Evolutionary conservation across 2,329 filamentous ascomycete species (phyloP), one percentile per base, ranked within the genome.

Genomic region (Monilinia fructicola): DNA sequence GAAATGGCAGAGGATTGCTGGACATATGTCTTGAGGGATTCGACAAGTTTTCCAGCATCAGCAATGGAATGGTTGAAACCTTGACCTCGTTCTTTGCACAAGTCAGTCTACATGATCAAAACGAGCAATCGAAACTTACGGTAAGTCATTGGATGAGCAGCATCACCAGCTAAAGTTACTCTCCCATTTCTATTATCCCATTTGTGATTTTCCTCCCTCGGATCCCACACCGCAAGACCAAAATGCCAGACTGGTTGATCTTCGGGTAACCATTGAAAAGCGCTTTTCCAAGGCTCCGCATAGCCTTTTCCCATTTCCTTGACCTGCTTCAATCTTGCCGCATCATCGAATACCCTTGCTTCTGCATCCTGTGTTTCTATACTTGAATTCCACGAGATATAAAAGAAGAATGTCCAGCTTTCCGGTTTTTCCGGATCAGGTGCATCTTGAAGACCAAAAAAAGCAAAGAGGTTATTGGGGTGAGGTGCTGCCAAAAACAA

Each of bases 61-160:
- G 77, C 77, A 12, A 83, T 74, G 3, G 78, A 78, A 67, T 82
- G 81, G 68, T 83, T 83, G n/a, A 83, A 75, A 0, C 80, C 81
- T 71, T 83, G 81, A 0, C 81, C 81, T 28, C 81, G 77, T 70
- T 83, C 84, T 87, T 68, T 59, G 35, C 4, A 54, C 18, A 48
- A 11, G 40, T 59, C 66, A 66, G 69, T 46, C 18, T 66, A 21
- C 21, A 46, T 38, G 4, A 12, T 28, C 18, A 54, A 40, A 7
- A 16, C 14, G 16, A n/a, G 46, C 5, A 2, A 48, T 44, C n/a
- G n/a, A 52, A 46, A 72, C 76, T 67, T 69, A 77, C 75, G 75
- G 65, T 73, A 77, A 42, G 76, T 76, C 77, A 77, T 77, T 31
- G 74, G 72, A 66, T 78, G 76, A n/a, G 75, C 76, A 21, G 75